Conservation (phyloP, 1,284 basidiomycete species). For the Phylloboletellus chloephorus region DNA sequence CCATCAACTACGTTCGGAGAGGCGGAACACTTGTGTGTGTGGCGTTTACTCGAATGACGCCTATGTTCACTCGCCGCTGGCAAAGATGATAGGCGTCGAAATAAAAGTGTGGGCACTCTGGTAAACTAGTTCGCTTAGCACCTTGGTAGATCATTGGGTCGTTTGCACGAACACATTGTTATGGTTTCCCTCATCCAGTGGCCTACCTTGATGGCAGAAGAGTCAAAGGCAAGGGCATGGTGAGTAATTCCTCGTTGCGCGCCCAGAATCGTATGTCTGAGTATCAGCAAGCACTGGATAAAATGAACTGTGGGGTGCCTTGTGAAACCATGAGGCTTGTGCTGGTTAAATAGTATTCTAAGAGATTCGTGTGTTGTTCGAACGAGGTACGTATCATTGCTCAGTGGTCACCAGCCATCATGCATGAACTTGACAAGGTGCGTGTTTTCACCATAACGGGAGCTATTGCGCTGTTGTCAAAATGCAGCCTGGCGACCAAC, state of each 20-base stretch:
- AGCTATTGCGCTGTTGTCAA: too few relatives aligned
- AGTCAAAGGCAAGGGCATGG: constrained; percentile 79
- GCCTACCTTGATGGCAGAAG: constrained; percentile 80
- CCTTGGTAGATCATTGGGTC: constrained; percentile 68
- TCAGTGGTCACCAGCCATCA: too few relatives aligned
- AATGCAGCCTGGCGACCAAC: too few relatives aligned
- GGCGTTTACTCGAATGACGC: constrained; percentile 68
- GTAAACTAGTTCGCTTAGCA: constrained; percentile 1
- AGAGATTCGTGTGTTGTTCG: neutral
- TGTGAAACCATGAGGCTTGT: constrained; percentile 41
- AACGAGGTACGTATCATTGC: too few relatives aligned
- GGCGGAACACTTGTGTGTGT: constrained; percentile 68
- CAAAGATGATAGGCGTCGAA: constrained; percentile 80
- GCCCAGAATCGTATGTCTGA: constrained; percentile 45
- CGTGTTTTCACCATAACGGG: too few relatives aligned
- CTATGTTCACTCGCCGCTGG: constrained; percentile 73
- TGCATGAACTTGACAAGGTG: too few relatives aligned
- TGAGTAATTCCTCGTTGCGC: constrained; percentile 18
- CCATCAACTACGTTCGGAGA: constrained; percentile 76
- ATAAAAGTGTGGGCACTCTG: constrained; percentile 49
- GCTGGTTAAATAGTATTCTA: neutral
- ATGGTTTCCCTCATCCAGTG: constrained; percentile 82
- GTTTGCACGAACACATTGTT: constrained; percentile 79
- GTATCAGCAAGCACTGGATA: constrained; percentile 76
- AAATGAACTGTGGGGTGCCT: constrained; percentile 66